Evolutionary conservation across 306 rosid genomes (phyloP).

Genomic region (Cicer bijugum): DNA sequence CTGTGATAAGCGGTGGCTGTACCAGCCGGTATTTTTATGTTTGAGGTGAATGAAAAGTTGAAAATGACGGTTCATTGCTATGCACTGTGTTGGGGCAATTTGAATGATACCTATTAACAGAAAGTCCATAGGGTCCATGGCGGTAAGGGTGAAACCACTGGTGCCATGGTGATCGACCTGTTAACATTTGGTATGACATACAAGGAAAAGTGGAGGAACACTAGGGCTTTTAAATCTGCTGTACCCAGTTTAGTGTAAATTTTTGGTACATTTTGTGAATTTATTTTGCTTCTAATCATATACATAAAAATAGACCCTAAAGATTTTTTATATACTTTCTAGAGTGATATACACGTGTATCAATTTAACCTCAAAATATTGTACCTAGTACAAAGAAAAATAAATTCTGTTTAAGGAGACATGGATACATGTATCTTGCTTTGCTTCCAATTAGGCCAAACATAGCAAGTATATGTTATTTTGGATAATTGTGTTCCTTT

Average conservation of each 20-base stretch:
- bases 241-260: slow-evolving; percentile 12
- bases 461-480: neutral
- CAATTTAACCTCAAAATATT: slow-evolving; percentile 24
- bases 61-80: slow-evolving; percentile 39
- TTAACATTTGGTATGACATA: slow-evolving; percentile 30
- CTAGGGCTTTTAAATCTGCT: slow-evolving; percentile 25
- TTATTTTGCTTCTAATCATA: slow-evolving; percentile 1
- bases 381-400: slow-evolving; percentile 12
- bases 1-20: slow-evolving; percentile 30
- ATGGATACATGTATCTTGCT: neutral
- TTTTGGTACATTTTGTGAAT: slow-evolving; percentile 5
- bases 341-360: slow-evolving; percentile 1
- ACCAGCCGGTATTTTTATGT: slow-evolving; percentile 38
- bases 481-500: neutral
- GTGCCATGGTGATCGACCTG: slow-evolving; percentile 20
- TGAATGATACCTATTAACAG: slow-evolving; percentile 45
- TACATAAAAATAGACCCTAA: slow-evolving; percentile 10
- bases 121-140: slow-evolving; percentile 32
- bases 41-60: slow-evolving; percentile 38
- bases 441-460: slow-evolving; percentile 28
- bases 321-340: neutral
- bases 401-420: neutral
- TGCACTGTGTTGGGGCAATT: slow-evolving; percentile 42
- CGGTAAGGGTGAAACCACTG: neutral
- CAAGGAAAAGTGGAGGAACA: slow-evolving; percentile 32